phyloP scores from a whole-genome alignment of 2,329 filamentous ascomycete species.

The Sporothrix curviconia region DNA sequence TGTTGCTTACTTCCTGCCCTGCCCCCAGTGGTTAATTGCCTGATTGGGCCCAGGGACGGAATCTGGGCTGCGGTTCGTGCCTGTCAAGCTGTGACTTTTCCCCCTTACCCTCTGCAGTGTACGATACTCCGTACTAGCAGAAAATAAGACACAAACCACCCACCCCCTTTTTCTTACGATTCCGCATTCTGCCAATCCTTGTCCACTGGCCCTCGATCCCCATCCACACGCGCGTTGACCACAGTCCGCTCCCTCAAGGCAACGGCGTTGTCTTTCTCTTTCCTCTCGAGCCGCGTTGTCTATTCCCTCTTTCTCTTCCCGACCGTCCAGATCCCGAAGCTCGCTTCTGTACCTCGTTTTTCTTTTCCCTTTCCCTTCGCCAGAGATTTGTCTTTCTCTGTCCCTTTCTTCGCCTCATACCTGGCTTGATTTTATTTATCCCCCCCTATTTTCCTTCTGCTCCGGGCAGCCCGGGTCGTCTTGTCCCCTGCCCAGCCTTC shows the following conservation, averaged over 20 bases:
- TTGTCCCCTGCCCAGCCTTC: too few species aligned
- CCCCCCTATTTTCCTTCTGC: neutral
- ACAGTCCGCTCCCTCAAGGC: neutral
- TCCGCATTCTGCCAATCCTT: too few species aligned
- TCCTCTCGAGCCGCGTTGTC: neutral
- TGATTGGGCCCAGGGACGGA: neutral
- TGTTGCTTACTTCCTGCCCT: neutral
- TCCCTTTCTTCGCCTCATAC: neutral
- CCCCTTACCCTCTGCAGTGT: slow-evolving; percentile 12
- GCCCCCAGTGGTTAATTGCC: slow-evolving; percentile 6
- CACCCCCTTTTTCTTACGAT: slow-evolving; percentile 11
- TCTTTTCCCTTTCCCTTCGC: too few species aligned
- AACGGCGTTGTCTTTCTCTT: slow-evolving; percentile 3
- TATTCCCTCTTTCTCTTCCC: neutral
- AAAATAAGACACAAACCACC: slow-evolving; percentile 6
- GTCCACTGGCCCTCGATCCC: neutral
- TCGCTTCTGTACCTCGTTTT: slow-evolving; percentile 1
- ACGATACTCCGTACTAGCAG: too few species aligned
- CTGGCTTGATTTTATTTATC: neutral
- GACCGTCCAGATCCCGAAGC: neutral
- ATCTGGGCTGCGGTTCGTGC: slow-evolving; percentile 4
- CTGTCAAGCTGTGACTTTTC: slow-evolving; percentile 14
- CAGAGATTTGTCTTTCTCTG: neutral
- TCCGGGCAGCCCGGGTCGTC: neutral
- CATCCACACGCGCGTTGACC: neutral